Percentiles rank a stretch among this genome's conserved stretches.
phyloP scores from a whole-genome alignment of 2,329 filamentous ascomycete species.

The Bertia moriformis region DNA sequence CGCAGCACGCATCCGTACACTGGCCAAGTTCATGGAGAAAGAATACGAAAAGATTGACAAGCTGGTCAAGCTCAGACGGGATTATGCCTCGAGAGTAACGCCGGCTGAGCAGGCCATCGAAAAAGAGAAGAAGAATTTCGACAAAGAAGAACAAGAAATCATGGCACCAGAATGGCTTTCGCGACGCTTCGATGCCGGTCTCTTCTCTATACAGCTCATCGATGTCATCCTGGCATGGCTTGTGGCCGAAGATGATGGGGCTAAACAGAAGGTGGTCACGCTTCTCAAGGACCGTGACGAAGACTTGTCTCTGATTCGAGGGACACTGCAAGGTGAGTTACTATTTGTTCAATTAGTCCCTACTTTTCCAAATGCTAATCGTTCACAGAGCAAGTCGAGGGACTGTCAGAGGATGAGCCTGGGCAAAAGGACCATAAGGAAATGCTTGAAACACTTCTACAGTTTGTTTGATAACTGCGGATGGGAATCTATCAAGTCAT shows the following conservation, averaged over 20 bases:
- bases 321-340: conserved; percentile 46
- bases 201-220: conserved; percentile 70
- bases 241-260: conserved; percentile 72
- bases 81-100: conserved; percentile 50
- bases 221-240: conserved; percentile 84
- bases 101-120: conserved; percentile 42
- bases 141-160: conserved; percentile 43
- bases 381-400: background rate
- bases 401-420: background rate
- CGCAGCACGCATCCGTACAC: conserved; percentile 61
- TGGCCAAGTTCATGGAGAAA: conserved; percentile 93
- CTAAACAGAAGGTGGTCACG: conserved; percentile 45
- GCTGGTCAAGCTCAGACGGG: conserved; percentile 55
- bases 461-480: background rate
- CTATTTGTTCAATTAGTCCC: background rate
- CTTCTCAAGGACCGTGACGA: conserved; percentile 58
- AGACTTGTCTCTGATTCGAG: conserved; percentile 43
- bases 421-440: background rate
- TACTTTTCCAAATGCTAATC: background rate
- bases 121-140: conserved; percentile 33
- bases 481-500: background rate
- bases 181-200: conserved; percentile 64
- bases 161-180: conserved; percentile 61
- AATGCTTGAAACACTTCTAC: background rate
- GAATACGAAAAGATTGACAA: conserved; percentile 74